Conservation (phyloP, 345 rosid genomes). For the Fremontodendron californicum region DNA sequence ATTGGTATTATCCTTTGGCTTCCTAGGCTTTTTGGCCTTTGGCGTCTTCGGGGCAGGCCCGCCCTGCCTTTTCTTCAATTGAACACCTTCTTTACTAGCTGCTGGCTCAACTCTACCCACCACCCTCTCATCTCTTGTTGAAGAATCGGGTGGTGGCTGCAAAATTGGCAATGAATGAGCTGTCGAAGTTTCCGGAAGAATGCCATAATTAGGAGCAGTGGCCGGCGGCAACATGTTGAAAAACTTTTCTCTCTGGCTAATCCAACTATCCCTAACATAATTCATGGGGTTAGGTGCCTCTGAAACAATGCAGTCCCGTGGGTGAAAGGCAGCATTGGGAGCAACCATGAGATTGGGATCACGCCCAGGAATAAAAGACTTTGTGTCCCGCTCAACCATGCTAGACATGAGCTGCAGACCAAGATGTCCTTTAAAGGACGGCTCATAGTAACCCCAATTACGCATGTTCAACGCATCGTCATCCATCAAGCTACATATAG, state of each 20-base stretch:
- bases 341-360: constrained; percentile 55
- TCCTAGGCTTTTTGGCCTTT: constrained; percentile 74
- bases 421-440: constrained; percentile 59
- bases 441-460: constrained; percentile 85
- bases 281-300: constrained; percentile 58
- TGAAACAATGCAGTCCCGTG: constrained; percentile 52
- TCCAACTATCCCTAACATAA: constrained; percentile 63
- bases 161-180: constrained; percentile 56
- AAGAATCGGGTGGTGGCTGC: constrained; percentile 54
- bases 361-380: constrained; percentile 62
- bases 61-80: constrained; percentile 62
- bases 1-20: constrained; percentile 59
- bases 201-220: constrained; percentile 41
- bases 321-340: constrained; percentile 47
- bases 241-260: constrained; percentile 63
- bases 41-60: constrained; percentile 47
- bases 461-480: constrained; percentile 68
- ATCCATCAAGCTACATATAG: constrained; percentile 57
- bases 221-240: constrained; percentile 54
- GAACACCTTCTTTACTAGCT: constrained; percentile 41
- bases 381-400: constrained; percentile 68
- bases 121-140: constrained; percentile 48
- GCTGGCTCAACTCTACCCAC: constrained; percentile 36
- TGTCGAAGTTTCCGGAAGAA: constrained; percentile 58
- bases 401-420: constrained; percentile 80